Percentiles rank a stretch among this genome's conserved stretches.
Evolutionary conservation across 2,329 filamentous ascomycete species (phyloP).

Genomic region (Fusarium palustre): DNA sequence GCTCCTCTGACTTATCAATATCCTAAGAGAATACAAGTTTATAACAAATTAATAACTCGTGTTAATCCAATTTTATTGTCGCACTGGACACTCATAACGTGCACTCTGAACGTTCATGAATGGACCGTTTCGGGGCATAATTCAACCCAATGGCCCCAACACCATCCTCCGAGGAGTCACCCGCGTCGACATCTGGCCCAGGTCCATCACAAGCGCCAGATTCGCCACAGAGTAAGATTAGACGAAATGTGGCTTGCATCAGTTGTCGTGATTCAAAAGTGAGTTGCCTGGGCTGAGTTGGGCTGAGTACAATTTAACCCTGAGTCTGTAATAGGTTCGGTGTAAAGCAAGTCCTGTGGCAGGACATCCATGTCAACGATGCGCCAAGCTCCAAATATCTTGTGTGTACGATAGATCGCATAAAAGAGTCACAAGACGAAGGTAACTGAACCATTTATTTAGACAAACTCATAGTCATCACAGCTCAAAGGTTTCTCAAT

Average conservation of each 20-base stretch:
- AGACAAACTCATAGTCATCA: background rate
- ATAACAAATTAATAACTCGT: constrained; percentile 5
- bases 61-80: background rate
- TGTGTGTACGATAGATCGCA: constrained; percentile 62
- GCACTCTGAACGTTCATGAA: constrained; percentile 1
- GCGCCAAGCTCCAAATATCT: constrained; percentile 57
- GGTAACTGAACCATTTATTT: constrained; percentile 48
- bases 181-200: constrained; percentile 41
- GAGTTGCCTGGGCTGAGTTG: constrained; percentile 25
- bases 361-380: constrained; percentile 59
- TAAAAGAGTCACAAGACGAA: constrained; percentile 60
- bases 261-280: constrained; percentile 58
- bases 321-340: constrained; percentile 55
- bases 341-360: constrained; percentile 56
- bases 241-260: constrained; percentile 55
- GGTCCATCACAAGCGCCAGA: constrained; percentile 30
- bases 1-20: background rate
- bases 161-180: constrained; percentile 48
- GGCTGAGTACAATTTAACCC: constrained; percentile 58
- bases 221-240: constrained; percentile 47
- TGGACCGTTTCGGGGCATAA: constrained; percentile 21
- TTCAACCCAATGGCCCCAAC: constrained; percentile 49
- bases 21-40: constrained; percentile 9
- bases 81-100: constrained; percentile 12
- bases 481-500: constrained; percentile 25